Evolutionary conservation across 345 rosid species (phyloP), one percentile per base, ranked within the genome.

Genomic region (Salix udensis): DNA sequence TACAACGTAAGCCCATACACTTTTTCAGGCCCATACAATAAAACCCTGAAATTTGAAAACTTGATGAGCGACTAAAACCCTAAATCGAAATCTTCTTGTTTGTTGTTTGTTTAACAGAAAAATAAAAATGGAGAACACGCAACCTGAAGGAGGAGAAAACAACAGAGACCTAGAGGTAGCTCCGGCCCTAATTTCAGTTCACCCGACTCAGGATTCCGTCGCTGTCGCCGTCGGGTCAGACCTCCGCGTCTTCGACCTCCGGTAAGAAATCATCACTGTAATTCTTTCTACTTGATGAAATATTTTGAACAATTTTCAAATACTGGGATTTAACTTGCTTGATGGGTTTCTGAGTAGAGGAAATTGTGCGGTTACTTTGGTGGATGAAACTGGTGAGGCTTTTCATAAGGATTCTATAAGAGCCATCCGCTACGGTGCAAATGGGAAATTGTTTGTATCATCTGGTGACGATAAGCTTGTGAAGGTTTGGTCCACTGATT

Each of bases 401-500:
- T 82, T 74, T 18, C 97, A 82, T 70, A 86, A 86, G 40, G 97
- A 91, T 71, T 94, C 98, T 52, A 88, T 94, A 61, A 88, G 98
- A 85, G 95, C 93, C 78, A 89, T 96, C 79, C 87, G 87, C 13
- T 94, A 86, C 53, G 84, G 93, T 66, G 84, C 87, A 64, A 84
- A 79, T 28, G 97, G 98, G 74, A 88, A 87, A 86, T 89, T 92
- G 30, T 86, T 96, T 64, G 91, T 88, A 21, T 94, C 99, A 69
- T 94, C 97, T 4, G 98, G 98, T 7, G 97, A 96, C 82, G 97
- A 94, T 82, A 96, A 94, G 73, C 86, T 88, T 72, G 93, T 96
- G 67, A 96, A 94, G 90, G 82, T 96, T 76, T 94, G 98, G 98
- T 91, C 94, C 66, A 65, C 90, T 1, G 86, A 83, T 14, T 86